These are phyloP conservation scores for Neonectria sp. DNA, from an alignment of 2,329 filamentous ascomycete species.

Conservation along the genomic window DNA sequence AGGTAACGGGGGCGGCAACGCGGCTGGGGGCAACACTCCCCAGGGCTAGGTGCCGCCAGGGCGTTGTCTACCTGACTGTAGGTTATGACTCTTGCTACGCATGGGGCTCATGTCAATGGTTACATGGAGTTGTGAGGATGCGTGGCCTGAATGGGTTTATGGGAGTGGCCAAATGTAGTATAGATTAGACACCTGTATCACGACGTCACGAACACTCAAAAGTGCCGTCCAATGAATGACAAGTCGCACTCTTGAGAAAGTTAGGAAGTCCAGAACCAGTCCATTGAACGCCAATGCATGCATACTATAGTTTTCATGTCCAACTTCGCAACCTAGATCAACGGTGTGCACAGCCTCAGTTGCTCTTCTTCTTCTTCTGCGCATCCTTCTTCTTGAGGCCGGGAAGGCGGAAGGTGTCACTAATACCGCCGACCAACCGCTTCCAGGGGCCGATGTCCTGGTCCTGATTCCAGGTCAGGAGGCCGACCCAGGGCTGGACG, in stretches of 20 bases:
- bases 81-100: slow-evolving; percentile 12
- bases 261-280: slow-evolving; percentile 18
- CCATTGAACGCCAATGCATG: slow-evolving; percentile 40
- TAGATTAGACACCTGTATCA: slow-evolving; percentile 44
- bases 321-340: slow-evolving; percentile 3
- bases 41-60: slow-evolving; percentile 40
- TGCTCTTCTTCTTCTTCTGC: slow-evolving; percentile 38
- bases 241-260: not conserved
- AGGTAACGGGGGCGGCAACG: slow-evolving; percentile 42
- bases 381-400: slow-evolving; percentile 69
- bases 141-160: slow-evolving; percentile 26
- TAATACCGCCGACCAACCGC: slow-evolving; percentile 74
- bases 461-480: slow-evolving; percentile 84
- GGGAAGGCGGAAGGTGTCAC: slow-evolving; percentile 76
- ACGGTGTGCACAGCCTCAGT: slow-evolving; percentile 24
- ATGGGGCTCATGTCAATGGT: slow-evolving; percentile 23
- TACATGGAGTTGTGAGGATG: slow-evolving; percentile 16
- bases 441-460: slow-evolving; percentile 74
- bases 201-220: slow-evolving; percentile 40
- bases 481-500: slow-evolving; percentile 96
- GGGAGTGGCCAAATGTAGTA: slow-evolving; percentile 38
- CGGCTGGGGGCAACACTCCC: slow-evolving; percentile 34
- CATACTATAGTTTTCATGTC: slow-evolving; percentile 29
- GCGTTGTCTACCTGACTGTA: slow-evolving; percentile 11
- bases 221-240: slow-evolving; percentile 13